phyloP scores from a whole-genome alignment of 352 stramenopile species.

The Albugo laibachii region DNA sequence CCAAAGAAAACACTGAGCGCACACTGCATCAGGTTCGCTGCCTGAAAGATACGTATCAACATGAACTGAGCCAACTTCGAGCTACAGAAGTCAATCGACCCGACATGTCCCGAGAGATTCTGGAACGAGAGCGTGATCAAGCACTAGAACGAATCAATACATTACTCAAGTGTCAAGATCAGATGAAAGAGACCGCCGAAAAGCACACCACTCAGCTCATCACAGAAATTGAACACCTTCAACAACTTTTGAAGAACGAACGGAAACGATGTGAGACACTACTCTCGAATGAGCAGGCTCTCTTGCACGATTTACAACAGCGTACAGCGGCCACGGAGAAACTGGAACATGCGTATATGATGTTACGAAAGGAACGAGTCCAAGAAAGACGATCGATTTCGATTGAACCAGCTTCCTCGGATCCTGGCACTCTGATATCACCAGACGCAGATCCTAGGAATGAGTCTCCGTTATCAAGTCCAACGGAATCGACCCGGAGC shows the following conservation, averaged over 20 bases:
- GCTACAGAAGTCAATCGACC: slow-evolving; percentile 11
- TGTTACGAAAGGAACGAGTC: slow-evolving; percentile 12
- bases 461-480: no score
- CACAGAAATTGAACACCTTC: slow-evolving; percentile 42
- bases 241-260: slow-evolving; percentile 43
- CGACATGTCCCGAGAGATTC: slow-evolving; percentile 18
- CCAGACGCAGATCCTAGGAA: no score
- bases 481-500: no score
- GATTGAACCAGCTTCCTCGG: no score
- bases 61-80: slow-evolving; percentile 23
- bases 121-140: slow-evolving; percentile 32
- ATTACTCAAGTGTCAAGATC: slow-evolving; percentile 34
- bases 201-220: slow-evolving; percentile 38
- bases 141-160: slow-evolving; percentile 28
- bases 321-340: slow-evolving; percentile 28
- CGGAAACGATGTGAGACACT: slow-evolving; percentile 40
- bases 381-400: no score
- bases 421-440: no score
- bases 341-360: slow-evolving; percentile 22
- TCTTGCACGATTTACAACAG: slow-evolving; percentile 50
- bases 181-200: slow-evolving; percentile 41
- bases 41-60: slow-evolving; percentile 32
- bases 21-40: slow-evolving; percentile 19
- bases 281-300: slow-evolving; percentile 39
- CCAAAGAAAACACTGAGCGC: slow-evolving; percentile 16